Evolutionary conservation across 2,329 filamentous ascomycete genomes (phyloP).

Genomic region (Colletotrichum tropicale): DNA sequence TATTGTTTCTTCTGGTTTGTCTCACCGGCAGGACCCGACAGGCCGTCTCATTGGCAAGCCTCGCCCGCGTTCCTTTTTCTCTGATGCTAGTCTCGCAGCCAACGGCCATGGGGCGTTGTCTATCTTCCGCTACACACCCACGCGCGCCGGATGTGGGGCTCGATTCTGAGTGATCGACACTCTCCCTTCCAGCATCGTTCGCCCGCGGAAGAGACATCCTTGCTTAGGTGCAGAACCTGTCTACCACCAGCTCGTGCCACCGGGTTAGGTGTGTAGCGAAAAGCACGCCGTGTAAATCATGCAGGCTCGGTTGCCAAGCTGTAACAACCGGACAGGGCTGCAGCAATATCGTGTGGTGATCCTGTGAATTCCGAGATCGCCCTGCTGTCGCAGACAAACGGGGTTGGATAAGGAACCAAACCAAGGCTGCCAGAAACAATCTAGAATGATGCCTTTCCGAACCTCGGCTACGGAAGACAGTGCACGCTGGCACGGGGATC

Average conservation of each 20-base stretch:
- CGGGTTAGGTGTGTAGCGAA: conserved; percentile 4
- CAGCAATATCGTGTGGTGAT: conserved; percentile 6
- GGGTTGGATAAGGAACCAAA: not conserved
- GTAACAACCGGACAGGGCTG: conserved; percentile 9
- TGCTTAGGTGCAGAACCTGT: not conserved
- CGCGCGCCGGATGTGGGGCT: not conserved
- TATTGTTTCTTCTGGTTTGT: conserved; percentile 4
- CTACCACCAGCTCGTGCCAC: not conserved
- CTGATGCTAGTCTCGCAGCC: not conserved
- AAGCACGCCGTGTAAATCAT: not conserved
- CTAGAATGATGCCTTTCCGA: not conserved
- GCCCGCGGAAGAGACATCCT: not conserved
- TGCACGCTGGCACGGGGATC: not conserved
- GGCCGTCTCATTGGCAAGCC: not conserved
- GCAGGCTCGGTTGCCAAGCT: conserved; percentile 12
- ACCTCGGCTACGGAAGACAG: not conserved
- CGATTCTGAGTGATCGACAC: not conserved
- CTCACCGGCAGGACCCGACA: not conserved
- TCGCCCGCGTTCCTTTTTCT: not conserved
- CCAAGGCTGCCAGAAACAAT: not conserved
- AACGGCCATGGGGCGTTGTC: not conserved
- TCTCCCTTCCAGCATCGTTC: not conserved
- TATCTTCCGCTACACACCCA: not conserved
- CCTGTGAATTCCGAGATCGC: not conserved
- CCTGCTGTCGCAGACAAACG: not conserved